phyloP scores from a whole-genome alignment of 176 grass and related monocot species.

The Oropetium thomaeum region DNA sequence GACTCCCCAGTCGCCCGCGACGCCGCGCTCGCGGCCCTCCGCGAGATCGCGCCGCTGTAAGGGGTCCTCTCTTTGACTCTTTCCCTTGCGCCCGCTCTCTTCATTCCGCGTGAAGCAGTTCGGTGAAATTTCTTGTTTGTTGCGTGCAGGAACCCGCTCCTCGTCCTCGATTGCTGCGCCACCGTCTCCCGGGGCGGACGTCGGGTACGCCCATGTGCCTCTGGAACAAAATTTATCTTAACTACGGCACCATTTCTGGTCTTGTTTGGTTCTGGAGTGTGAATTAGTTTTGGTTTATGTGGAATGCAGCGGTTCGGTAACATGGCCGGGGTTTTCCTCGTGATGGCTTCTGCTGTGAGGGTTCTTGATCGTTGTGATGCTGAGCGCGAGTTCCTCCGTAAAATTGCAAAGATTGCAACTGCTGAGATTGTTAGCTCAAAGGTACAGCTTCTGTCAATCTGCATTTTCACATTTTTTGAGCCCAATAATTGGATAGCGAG shows the following conservation, averaged over 20 bases:
- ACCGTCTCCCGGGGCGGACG: conserved; percentile 68
- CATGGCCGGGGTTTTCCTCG: conserved; percentile 85
- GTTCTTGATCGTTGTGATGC: conserved; percentile 55
- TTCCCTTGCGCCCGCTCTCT: neutral
- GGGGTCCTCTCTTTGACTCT: neutral
- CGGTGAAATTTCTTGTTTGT: conserved; percentile 26
- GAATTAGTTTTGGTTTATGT: conserved; percentile 15
- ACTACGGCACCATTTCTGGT: neutral
- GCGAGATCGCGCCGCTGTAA: conserved; percentile 89
- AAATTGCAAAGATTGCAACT: conserved; percentile 76
- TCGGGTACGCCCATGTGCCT: conserved; percentile 39
- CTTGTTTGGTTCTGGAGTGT: neutral
- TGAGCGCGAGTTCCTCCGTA: conserved; percentile 43
- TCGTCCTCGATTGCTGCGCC: conserved; percentile 79
- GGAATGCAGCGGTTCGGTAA: conserved; percentile 77
- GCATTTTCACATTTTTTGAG: neutral
- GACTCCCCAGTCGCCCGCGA: conserved; percentile 64
- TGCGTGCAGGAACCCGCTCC: conserved; percentile 67
- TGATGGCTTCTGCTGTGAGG: conserved; percentile 79
- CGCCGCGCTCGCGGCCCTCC: conserved; percentile 69
- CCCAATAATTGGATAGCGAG: neutral
- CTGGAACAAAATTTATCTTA: neutral
- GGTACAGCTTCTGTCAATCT: conserved; percentile 37
- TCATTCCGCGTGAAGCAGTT: neutral
- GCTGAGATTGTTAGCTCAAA: conserved; percentile 91